Evolutionary conservation across 208 protist species (phyloP).

Genomic region (Acanthamoeba sp.): DNA sequence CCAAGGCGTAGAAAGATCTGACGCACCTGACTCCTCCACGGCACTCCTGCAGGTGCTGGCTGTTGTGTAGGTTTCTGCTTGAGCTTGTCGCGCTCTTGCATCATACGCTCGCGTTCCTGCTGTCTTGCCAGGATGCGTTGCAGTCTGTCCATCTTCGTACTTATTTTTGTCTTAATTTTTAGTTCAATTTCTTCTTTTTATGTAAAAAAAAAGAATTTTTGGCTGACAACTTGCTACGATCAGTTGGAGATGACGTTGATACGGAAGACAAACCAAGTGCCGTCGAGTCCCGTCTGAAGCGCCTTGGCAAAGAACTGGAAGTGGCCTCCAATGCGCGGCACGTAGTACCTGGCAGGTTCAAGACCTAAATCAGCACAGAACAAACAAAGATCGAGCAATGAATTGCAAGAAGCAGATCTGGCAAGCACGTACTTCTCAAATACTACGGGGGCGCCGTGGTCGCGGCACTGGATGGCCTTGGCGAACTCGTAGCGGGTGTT

Average conservation of each 20-base stretch:
- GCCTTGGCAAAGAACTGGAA: slow-evolving; percentile 48
- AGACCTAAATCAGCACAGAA: background rate
- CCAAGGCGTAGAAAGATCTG: background rate
- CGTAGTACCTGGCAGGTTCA: background rate
- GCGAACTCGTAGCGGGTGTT: slow-evolving; percentile 63
- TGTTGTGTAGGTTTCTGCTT: background rate
- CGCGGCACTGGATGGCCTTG: slow-evolving; percentile 68
- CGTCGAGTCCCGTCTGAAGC: background rate
- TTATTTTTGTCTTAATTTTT: background rate
- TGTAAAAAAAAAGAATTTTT: too few species aligned
- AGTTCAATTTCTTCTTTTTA: background rate
- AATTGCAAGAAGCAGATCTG: too few species aligned
- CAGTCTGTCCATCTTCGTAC: background rate
- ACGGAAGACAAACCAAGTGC: slow-evolving; percentile 34
- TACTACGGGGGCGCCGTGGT: slow-evolving; percentile 19
- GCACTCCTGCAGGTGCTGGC: background rate
- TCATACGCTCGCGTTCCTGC: background rate
- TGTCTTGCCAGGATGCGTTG: slow-evolving; percentile 11
- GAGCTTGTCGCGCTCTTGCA: background rate
- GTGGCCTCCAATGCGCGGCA: background rate
- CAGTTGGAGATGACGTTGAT: background rate
- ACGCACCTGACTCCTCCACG: background rate
- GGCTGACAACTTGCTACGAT: too few species aligned
- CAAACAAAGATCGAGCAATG: background rate
- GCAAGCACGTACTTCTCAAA: background rate